These are phyloP conservation scores for Fulvia fulva DNA, from an alignment of 2,329 filamentous ascomycete species.

Conservation along the genomic window DNA sequence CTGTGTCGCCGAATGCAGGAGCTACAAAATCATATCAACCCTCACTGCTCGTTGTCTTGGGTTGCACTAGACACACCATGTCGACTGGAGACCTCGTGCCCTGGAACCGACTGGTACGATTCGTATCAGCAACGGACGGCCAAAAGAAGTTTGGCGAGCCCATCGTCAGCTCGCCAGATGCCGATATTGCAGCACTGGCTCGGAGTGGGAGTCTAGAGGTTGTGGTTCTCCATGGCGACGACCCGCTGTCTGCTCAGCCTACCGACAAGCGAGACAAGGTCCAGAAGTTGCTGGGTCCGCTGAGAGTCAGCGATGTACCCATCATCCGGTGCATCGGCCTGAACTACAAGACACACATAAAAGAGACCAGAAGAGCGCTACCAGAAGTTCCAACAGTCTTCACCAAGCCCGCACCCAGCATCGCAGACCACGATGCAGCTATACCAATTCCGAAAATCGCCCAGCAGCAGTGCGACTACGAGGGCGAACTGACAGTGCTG, in stretches of 20 bases:
- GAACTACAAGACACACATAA: constrained; percentile 56
- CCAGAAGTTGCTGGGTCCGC: constrained; percentile 51
- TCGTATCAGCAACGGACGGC: constrained; percentile 64
- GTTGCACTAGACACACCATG: not conserved
- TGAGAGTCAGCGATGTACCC: constrained; percentile 50
- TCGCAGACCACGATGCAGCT: constrained; percentile 61
- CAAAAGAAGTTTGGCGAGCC: constrained; percentile 70
- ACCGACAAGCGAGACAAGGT: constrained; percentile 54
- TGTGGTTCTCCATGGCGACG: constrained; percentile 48
- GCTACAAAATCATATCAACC: no score
- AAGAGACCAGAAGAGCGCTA: constrained; percentile 58
- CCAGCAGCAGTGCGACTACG: constrained; percentile 69
- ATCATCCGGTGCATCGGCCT: constrained; percentile 57
- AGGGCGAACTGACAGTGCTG: constrained; percentile 71
- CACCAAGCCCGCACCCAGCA: constrained; percentile 65
- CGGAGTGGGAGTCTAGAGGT: constrained; percentile 48
- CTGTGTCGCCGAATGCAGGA: no score
- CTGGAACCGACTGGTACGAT: constrained; percentile 65
- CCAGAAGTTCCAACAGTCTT: constrained; percentile 71
- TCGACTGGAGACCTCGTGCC: constrained; percentile 8
- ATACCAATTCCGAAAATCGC: constrained; percentile 64
- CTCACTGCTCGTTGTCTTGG: no score
- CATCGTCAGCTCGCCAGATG: constrained; percentile 41
- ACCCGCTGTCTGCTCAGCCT: constrained; percentile 44
- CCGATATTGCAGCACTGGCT: constrained; percentile 32